Conservation (phyloP, 768 basidiomycete species). For the Amanita rubescens region DNA sequence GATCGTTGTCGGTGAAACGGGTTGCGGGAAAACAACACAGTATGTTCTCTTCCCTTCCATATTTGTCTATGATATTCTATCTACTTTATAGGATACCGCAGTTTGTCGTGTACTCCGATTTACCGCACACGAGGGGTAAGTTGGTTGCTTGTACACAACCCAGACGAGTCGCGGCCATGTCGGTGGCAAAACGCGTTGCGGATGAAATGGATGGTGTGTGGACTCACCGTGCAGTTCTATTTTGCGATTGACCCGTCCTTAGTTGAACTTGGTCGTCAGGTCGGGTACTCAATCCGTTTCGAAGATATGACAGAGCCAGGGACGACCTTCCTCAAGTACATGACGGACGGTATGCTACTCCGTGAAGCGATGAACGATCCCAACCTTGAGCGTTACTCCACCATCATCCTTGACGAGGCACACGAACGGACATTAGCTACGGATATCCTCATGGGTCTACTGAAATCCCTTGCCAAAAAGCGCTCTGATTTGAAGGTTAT, state of each 20-base stretch:
- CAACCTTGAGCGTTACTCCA: conserved; percentile 56
- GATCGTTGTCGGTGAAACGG: conserved; percentile 90
- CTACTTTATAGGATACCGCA: conserved; percentile 76
- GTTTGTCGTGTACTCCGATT: conserved; percentile 89
- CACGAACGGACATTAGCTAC: conserved; percentile 95
- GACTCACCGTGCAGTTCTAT: background rate
- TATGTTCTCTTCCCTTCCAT: conserved; percentile 31
- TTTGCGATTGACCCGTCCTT: background rate
- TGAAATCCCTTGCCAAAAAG: conserved; percentile 75
- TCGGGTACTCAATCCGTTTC: conserved; percentile 93
- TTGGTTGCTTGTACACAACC: conserved; percentile 95
- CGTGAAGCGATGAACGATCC: conserved; percentile 44
- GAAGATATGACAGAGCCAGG: conserved; percentile 46
- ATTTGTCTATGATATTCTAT: background rate
- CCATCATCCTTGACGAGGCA: conserved; percentile 87
- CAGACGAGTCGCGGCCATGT: conserved; percentile 84
- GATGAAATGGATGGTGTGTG: conserved; percentile 93
- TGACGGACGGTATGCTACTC: conserved; percentile 15
- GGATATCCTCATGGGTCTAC: conserved; percentile 80
- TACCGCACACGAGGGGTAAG: conserved; percentile 85
- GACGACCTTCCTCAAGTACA: conserved; percentile 24
- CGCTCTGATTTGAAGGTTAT: conserved; percentile 92
- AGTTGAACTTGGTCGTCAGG: conserved; percentile 78
- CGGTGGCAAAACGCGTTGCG: conserved; percentile 85
- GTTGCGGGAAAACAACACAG: conserved; percentile 94